Evolutionary conservation across 495 filamentous ascomycete species (phyloP), one percentile per base, ranked within the genome.

Genomic region (Hypomontagnella monticulosa): DNA sequence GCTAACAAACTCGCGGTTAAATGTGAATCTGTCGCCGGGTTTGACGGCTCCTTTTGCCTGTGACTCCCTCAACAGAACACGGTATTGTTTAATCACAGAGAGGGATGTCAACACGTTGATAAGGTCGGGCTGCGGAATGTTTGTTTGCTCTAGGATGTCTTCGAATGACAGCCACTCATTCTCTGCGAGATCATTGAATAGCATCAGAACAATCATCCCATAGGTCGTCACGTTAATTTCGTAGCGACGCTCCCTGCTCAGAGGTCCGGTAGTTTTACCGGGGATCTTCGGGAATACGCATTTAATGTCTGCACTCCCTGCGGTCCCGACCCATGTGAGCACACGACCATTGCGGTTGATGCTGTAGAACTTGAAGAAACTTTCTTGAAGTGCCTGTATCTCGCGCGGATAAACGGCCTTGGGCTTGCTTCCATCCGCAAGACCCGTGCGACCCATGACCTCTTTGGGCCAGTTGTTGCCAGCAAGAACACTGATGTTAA

Each of bases 381-480:
- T 92, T 14, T 91, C 84, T 74, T 92, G 92, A 50, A 97, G 79
- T 0, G 78, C 80, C 54, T 93, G 88, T 60, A 99, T 86, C 46
- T 89, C 86, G 0, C 83, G 76, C 1, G 95, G 96, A 71, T 89
- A 96, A 46, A 85, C 84, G 75, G 88, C 89, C 8, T 82, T 73
- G 19, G 79, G 74, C 19, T 78, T 78, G 1, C 80, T 76, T 1
- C 85, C 87, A 19, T 87, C 84, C 67, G 80, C 76, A 44, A 65
- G 38, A 15, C 65, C 59, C 32, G 57, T 69, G 44, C 57, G 61
- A 9, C 87, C 85, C 88, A 97, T 93, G 33, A 89, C 80, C 54
- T 96, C 93, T 67, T 92, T 84, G 1, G 95, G 95, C 95, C 95
- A 99, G 73, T 92, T 93, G 51, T 94, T 97, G 62, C 86, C 91